Evolutionary conservation across 1,284 basidiomycete species (phyloP).

Genomic region (Pholiota adiposa): DNA sequence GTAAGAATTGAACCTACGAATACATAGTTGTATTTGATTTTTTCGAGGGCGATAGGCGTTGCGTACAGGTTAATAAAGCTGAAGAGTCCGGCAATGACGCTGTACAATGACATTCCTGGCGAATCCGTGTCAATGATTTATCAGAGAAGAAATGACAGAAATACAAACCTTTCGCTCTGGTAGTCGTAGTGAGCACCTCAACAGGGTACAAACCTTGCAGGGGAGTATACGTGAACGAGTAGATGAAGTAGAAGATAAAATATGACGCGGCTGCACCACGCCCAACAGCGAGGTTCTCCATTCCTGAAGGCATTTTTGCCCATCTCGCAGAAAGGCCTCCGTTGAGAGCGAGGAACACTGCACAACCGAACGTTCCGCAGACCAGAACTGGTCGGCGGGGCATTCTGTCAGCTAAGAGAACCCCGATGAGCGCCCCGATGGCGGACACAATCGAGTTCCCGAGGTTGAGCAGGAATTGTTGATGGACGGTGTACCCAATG

Average conservation of each 20-base stretch:
- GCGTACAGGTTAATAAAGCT: slow-evolving; percentile 4
- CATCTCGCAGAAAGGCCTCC: not conserved
- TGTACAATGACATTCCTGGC: not conserved
- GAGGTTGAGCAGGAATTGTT: slow-evolving; percentile 1
- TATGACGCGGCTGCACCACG: not conserved
- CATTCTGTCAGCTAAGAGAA: not conserved
- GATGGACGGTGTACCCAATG: slow-evolving; percentile 1
- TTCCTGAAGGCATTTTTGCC: not conserved
- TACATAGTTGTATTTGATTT: slow-evolving; percentile 1
- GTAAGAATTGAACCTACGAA: not conserved
- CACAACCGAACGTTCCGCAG: not conserved
- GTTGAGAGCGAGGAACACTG: not conserved
- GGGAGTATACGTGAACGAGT: not conserved
- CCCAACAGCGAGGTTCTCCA: not conserved
- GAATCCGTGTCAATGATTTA: not conserved
- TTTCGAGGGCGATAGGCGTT: slow-evolving; percentile 1
- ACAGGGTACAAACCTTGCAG: not conserved
- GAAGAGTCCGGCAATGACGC: slow-evolving; percentile 1
- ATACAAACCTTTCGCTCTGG: not conserved
- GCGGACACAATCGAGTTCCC: slow-evolving; percentile 1
- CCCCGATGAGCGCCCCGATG: not conserved
- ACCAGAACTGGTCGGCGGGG: not conserved
- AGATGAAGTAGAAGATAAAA: slow-evolving; percentile 3
- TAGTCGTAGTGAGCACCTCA: slow-evolving; percentile 2
- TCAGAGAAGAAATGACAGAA: too few relatives aligned